Conservation (phyloP, 352 stramenopile genomes). For the Phytophthora idaei region DNA sequence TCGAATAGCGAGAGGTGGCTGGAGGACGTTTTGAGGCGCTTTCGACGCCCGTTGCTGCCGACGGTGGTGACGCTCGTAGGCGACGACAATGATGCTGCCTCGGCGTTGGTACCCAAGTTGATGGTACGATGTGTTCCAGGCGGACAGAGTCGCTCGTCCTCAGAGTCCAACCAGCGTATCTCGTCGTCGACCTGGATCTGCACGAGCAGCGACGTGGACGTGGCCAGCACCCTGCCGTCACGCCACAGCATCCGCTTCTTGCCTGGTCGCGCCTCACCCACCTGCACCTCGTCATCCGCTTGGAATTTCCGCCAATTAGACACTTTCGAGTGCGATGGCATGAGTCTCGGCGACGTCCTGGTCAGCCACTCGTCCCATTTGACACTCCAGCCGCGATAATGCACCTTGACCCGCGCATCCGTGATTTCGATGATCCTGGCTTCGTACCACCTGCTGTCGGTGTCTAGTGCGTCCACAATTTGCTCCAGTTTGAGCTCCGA, state of each 20-base stretch:
- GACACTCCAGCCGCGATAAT: slow-evolving; percentile 96
- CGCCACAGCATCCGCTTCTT: slow-evolving; percentile 59
- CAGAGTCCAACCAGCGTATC: slow-evolving; percentile 57
- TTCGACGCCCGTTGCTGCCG: slow-evolving; percentile 14
- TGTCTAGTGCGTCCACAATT: slow-evolving; percentile 72
- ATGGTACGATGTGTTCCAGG: slow-evolving; percentile 55
- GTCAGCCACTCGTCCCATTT: slow-evolving; percentile 97
- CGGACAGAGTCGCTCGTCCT: slow-evolving; percentile 67
- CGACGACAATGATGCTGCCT: slow-evolving; percentile 10
- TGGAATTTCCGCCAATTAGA: slow-evolving; percentile 68
- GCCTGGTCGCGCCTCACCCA: slow-evolving; percentile 42
- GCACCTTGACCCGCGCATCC: slow-evolving; percentile 79
- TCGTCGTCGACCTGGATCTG: slow-evolving; percentile 51
- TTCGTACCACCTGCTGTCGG: slow-evolving; percentile 78
- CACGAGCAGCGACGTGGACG: slow-evolving; percentile 40
- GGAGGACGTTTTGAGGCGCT: slow-evolving; percentile 29
- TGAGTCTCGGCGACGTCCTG: slow-evolving; percentile 87
- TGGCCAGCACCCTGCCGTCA: slow-evolving; percentile 44
- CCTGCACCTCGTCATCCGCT: slow-evolving; percentile 56
- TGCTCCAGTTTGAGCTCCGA: slow-evolving; percentile 50
- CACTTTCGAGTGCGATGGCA: slow-evolving; percentile 90
- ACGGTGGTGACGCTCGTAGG: slow-evolving; percentile 15
- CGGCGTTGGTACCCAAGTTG: slow-evolving; percentile 27
- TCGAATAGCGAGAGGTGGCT: slow-evolving; percentile 14
- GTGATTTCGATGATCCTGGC: slow-evolving; percentile 51